Evolutionary conservation across 1,139 yeast species (phyloP), one percentile per base, ranked within the genome.

Genomic region (Fermentozyma sake): DNA sequence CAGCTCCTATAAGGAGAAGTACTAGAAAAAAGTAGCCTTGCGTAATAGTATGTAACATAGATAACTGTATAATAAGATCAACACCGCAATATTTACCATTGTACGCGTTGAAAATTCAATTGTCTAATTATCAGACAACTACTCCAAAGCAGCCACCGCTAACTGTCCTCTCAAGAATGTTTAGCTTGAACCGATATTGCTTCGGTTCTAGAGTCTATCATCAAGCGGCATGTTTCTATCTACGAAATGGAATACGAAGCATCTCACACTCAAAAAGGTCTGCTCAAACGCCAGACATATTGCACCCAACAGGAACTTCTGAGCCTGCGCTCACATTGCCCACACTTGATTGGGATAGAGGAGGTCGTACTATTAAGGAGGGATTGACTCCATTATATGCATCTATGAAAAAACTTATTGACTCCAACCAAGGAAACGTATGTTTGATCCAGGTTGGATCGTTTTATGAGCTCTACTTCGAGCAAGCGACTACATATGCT

Each of bases 361-460:
- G 72, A 21, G 71, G 67, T 3, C 35, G 58, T 22, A 60, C 59
- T 10, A 41, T 42, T 8, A 41, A 38, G n/a, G 50, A 47, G 17
- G 40, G 54, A 13, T 40, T 65, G 32, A 52, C 68, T 1, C 69
- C 71, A 3, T 39, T 66, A 18, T 62, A 59, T 35, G 49, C 64
- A 3, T 43, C 58, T 3, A 58, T 61, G 37, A 53, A 57, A 19
- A 46, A 47, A 22, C 40, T 61, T 10, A 63, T 65, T 12, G 62
- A 61, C 24, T 38, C 50, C 18, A 56, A 79, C 72, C 76, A 79
- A 4, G 82, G 75, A 2, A 76, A 86, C 34, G 87, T 89, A 1
- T 82, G 91, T 7, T 55, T 91, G 22, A 79, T 93, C 1, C 95
- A 87, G 46, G 94, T 91, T n/a, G 58, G 96, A 1, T 76, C 93